Base-by-base conservation (phyloP, 2,329 filamentous ascomycete genomes). In the Pseudofabraea citricarpa region DNA sequence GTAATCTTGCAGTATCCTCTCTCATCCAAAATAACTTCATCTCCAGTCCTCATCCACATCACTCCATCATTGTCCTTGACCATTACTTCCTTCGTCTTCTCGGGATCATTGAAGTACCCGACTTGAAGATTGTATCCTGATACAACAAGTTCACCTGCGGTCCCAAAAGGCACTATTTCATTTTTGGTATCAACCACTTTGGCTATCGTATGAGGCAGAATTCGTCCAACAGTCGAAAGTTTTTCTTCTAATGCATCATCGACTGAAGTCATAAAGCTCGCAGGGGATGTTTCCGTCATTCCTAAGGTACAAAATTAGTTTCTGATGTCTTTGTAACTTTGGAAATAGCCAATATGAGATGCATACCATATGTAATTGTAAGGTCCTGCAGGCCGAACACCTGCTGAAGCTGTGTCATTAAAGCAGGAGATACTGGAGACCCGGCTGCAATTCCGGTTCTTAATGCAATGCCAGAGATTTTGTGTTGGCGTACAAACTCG, bases 191-290 rank as follows among this genome's bases (percentile, higher is more conserved):
- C 70, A 3, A 87, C 77, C 2, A 87, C 68, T 67, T 93, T 94
- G 40, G 87, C 86, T 29, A 77, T 74, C 2, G 80, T 77, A 56
- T 91, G 85, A 3, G 87, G 87, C 69, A 91, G 79, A 36, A 90
- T 67, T 13, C 81, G 85, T 3, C 87, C 87, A 0, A 90, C 87
- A 0, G 85, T 90, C 2, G 76, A 79, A 20, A 90, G 69, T 27
- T 85, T 74, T 29, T 71, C 73, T 50, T 81, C 70, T 39, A 89
- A 75, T 1, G 79, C 75, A 61, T 90, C 87, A 46, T 84, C 79
- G 0, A 83, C 86, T 56, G 85, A 83, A 9, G 87, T 83, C 54
- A 89, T 90, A 70, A 90, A 90, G 64, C 85, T 87, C 0, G 85
- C 89, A 0, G 87, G 87, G 2, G 79, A 85, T 1, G 87, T 83